Conservation (phyloP, 2,329 filamentous ascomycete genomes). For the Monilinia fructigena region DNA sequence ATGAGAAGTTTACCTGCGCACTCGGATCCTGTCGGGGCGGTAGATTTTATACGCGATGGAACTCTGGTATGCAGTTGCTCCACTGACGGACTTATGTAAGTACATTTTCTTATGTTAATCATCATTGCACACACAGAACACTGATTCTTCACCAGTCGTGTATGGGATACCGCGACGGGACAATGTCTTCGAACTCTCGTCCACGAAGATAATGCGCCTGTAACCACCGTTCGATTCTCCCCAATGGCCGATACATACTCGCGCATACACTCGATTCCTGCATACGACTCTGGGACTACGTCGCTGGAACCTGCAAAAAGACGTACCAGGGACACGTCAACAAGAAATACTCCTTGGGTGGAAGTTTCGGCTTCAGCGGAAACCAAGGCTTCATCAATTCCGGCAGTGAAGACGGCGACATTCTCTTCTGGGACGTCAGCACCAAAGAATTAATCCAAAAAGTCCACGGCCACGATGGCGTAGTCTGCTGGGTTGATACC, state of each 20-base stretch:
- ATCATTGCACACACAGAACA: slow-evolving; percentile 1
- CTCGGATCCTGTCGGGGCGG: slow-evolving; percentile 88
- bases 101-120: slow-evolving; percentile 29
- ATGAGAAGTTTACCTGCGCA: slow-evolving; percentile 94
- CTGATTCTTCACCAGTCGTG: slow-evolving; percentile 54
- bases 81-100: slow-evolving; percentile 82
- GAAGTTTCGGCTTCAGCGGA: slow-evolving; percentile 73
- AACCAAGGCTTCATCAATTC: slow-evolving; percentile 65
- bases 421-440: slow-evolving; percentile 87
- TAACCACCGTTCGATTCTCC: slow-evolving; percentile 85
- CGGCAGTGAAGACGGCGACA: slow-evolving; percentile 82
- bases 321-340: slow-evolving; percentile 95
- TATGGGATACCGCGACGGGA: slow-evolving; percentile 94
- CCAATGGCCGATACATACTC: slow-evolving; percentile 89
- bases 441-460: slow-evolving; percentile 80
- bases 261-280: slow-evolving; percentile 90
- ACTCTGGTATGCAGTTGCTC: slow-evolving; percentile 90
- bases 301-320: slow-evolving; percentile 87
- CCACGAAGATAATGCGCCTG: slow-evolving; percentile 91
- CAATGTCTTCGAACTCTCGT: slow-evolving; percentile 94
- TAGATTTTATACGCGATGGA: slow-evolving; percentile 90
- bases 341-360: slow-evolving; percentile 77
- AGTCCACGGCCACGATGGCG: slow-evolving; percentile 53
- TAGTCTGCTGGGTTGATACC: slow-evolving; percentile 67
- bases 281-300: slow-evolving; percentile 92